These are phyloP conservation scores for Silene latifolia DNA, from an alignment of 148 eudicot genomes.

Conservation along the genomic window DNA sequence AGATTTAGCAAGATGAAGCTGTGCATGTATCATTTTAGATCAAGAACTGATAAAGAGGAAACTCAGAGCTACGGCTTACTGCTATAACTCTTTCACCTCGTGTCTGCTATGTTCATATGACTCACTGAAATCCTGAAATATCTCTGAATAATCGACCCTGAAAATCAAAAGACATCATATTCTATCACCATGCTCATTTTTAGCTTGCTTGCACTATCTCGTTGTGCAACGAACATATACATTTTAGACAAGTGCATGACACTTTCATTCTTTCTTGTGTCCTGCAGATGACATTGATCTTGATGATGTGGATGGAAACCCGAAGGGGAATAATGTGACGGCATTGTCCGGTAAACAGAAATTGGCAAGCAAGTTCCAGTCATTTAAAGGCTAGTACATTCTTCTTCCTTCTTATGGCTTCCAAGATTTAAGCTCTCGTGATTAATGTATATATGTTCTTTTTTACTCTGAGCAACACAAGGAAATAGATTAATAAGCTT, in stretches of 20 bases:
- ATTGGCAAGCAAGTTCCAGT: conserved; percentile 69
- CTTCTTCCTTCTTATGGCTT: not conserved
- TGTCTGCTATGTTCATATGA: not conserved
- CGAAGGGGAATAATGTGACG: conserved; percentile 64
- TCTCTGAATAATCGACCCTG: not conserved
- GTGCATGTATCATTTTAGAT: not conserved
- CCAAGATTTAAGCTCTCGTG: not conserved
- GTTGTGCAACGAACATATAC: not conserved
- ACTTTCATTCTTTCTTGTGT: conserved; percentile 11
- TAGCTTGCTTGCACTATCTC: not conserved
- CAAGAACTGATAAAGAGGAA: not conserved
- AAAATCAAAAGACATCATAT: not conserved
- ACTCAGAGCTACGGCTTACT: not conserved
- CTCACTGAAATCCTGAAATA: not conserved
- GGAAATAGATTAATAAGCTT: not conserved
- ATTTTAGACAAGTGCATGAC: conserved; percentile 6
- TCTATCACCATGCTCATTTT: not conserved
- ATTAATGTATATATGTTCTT: not conserved
- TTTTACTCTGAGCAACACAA: not conserved
- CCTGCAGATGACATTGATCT: conserved; percentile 82
- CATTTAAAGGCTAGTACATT: conserved; percentile 64
- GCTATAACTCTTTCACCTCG: conserved; percentile 3
- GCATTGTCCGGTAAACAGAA: conserved; percentile 73
- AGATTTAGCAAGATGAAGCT: not conserved
- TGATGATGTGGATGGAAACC: conserved; percentile 64